Percentiles rank a stretch among this genome's conserved stretches.
Conservation (phyloP, 768 basidiomycete genomes). For the Lentinula aciculospora region DNA sequence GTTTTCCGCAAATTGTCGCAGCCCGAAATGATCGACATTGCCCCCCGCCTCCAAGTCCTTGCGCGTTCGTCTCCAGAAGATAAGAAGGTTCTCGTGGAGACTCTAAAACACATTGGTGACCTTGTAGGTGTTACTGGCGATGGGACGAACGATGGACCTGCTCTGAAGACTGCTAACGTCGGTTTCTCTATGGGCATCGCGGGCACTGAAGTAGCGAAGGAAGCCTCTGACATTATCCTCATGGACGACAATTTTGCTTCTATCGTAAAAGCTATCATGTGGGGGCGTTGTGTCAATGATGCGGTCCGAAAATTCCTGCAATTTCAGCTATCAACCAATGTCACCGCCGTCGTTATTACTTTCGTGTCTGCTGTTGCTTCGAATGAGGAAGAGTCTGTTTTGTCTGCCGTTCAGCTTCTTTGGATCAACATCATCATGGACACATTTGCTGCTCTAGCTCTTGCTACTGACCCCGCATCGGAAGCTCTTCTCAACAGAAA, state of each 20-base stretch:
- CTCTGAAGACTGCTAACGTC: conserved; percentile 91
- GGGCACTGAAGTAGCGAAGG: conserved; percentile 98
- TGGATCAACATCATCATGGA: conserved; percentile 99
- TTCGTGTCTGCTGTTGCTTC: conserved; percentile 88
- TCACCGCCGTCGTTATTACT: conserved; percentile 92
- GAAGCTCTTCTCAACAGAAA: conserved; percentile 77
- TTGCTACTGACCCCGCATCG: conserved; percentile 94
- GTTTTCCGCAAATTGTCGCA: conserved; percentile 77
- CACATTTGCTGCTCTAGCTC: conserved; percentile 94
- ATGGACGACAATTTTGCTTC: conserved; percentile 98
- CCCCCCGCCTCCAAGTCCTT: conserved; percentile 91
- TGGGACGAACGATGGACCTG: conserved; percentile 97
- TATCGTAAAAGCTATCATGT: conserved; percentile 96
- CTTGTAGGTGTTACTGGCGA: conserved; percentile 96
- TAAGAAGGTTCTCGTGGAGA: conserved; percentile 90
- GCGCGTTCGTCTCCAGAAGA: conserved; percentile 97
- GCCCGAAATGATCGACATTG: conserved; percentile 70
- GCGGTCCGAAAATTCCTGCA: conserved; percentile 96
- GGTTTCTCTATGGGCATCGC: conserved; percentile 97
- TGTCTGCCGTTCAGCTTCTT: conserved; percentile 92
- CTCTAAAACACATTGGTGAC: conserved; percentile 79
- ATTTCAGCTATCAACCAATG: conserved; percentile 92
- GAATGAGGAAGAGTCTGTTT: conserved; percentile 67
- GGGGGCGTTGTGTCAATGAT: conserved; percentile 99
- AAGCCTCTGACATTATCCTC: conserved; percentile 97